Percentiles rank a stretch among this genome's conserved stretches.
Conservation (phyloP, 164 flowering plant species). For the Saururus chinensis region DNA sequence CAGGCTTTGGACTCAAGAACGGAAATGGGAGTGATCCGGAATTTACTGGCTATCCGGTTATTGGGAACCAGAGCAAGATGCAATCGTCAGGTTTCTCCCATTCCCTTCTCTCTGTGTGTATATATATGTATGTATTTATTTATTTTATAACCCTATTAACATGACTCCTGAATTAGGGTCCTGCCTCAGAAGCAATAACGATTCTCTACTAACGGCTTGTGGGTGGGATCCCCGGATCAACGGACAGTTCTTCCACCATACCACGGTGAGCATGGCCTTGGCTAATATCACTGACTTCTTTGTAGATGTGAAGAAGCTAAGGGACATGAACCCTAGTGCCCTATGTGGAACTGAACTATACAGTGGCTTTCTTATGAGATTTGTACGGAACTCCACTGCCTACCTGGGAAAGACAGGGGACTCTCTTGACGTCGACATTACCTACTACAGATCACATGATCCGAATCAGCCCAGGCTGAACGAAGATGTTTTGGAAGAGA, state of each 20-base stretch:
- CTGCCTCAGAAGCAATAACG: constrained; percentile 2
- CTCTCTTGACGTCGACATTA: constrained; percentile 8
- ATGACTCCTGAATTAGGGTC: constrained; percentile 3
- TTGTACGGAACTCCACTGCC: constrained; percentile 4
- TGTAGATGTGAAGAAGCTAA: constrained; percentile 2
- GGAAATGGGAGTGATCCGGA: neutral
- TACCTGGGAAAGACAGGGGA: constrained; percentile 6
- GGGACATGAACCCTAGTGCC: constrained; percentile 3
- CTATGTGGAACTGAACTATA: constrained; percentile 6
- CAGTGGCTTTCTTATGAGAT: constrained; percentile 6
- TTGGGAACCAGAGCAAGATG: constrained; percentile 2
- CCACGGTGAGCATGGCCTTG: constrained; percentile 5
- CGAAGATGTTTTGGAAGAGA: constrained; percentile 9
- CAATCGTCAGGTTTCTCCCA: neutral
- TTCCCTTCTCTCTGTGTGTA: neutral
- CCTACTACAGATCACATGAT: constrained; percentile 3
- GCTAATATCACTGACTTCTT: neutral
- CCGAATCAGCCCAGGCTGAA: constrained; percentile 2
- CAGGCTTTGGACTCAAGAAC: constrained; percentile 7
- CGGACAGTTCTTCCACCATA: constrained; percentile 4
- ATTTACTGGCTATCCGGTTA: constrained; percentile 8
- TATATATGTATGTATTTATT: neutral
- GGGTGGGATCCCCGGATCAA: constrained; percentile 8
- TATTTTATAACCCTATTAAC: neutral
- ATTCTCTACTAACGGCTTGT: constrained; percentile 3